Conservation (phyloP, 495 filamentous ascomycete species). For the Baudoinia panamericana region DNA sequence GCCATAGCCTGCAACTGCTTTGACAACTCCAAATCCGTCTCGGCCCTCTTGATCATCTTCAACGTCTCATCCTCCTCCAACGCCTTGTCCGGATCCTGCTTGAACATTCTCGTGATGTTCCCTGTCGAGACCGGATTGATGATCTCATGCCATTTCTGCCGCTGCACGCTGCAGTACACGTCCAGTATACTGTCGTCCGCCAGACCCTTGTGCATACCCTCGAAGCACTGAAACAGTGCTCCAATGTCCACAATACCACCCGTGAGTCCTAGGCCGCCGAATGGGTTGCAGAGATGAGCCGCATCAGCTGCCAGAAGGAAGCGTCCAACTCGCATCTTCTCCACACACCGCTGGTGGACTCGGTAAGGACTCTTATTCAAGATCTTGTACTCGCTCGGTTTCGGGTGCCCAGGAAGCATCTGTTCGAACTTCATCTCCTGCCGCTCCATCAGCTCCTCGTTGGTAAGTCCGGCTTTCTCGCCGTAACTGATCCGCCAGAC, state of each 20-base stretch:
- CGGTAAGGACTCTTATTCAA: slow-evolving; percentile 10
- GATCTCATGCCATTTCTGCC: slow-evolving; percentile 13
- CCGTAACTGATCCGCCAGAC: slow-evolving; percentile 19
- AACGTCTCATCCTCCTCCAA: slow-evolving; percentile 8
- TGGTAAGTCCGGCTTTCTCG: slow-evolving; percentile 8
- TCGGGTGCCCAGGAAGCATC: slow-evolving; percentile 18
- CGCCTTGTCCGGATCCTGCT: slow-evolving; percentile 6
- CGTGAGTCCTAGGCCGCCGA: slow-evolving; percentile 10
- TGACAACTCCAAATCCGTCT: slow-evolving; percentile 4
- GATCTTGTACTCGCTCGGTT: slow-evolving; percentile 13
- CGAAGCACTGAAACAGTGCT: slow-evolving; percentile 5
- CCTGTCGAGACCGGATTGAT: slow-evolving; percentile 14
- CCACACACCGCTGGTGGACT: slow-evolving; percentile 15
- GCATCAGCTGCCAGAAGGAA: slow-evolving; percentile 18
- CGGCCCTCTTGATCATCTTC: slow-evolving; percentile 4
- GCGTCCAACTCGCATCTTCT: slow-evolving; percentile 9
- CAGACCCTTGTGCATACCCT: slow-evolving; percentile 5
- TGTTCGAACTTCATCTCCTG: slow-evolving; percentile 11
- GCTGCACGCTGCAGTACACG: slow-evolving; percentile 13
- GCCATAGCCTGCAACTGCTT: slow-evolving; percentile 4
- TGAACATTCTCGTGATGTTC: slow-evolving; percentile 2
- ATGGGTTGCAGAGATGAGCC: slow-evolving; percentile 15
- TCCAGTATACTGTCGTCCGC: slow-evolving; percentile 11
- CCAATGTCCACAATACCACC: slow-evolving; percentile 6
- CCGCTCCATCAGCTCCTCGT: slow-evolving; percentile 12